Evolutionary conservation across 169 alveolate species (phyloP).

Genomic region (Plasmodium vivax): DNA sequence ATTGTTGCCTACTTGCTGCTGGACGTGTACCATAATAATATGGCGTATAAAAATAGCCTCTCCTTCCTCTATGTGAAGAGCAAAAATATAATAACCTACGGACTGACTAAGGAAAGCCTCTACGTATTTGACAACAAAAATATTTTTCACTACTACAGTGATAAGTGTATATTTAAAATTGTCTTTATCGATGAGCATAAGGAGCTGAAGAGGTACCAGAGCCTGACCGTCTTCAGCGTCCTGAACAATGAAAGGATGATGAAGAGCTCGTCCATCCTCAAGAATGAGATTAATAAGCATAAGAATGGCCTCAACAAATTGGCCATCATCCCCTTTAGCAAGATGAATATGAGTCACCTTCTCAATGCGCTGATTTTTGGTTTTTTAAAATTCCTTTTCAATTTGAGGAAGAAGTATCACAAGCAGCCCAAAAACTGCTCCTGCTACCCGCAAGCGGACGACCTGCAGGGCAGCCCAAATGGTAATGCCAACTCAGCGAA

Average conservation of each 20-base stretch:
- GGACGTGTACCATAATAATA: conserved; percentile 52
- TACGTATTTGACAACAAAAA: conserved; percentile 60
- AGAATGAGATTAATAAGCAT: conserved; percentile 39
- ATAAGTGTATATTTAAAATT: conserved; percentile 52
- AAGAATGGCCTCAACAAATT: conserved; percentile 54
- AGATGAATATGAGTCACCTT: conserved; percentile 47
- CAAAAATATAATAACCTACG: conserved; percentile 50
- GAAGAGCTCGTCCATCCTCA: conserved; percentile 9
- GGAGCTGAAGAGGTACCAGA: neutral
- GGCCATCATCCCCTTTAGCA: conserved; percentile 64
- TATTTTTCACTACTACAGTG: conserved; percentile 64
- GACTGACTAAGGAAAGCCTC: conserved; percentile 17
- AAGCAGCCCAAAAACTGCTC: conserved; percentile 26
- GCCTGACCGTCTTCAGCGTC: conserved; percentile 36
- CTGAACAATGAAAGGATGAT: conserved; percentile 52
- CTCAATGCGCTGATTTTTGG: conserved; percentile 50
- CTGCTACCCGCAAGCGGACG: neutral
- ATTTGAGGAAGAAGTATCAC: conserved; percentile 59
- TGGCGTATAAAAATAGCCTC: conserved; percentile 34
- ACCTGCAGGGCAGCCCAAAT: neutral
- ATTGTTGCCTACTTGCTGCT: conserved; percentile 22
- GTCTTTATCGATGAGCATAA: conserved; percentile 41
- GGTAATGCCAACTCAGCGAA: neutral
- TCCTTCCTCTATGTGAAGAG: conserved; percentile 21
- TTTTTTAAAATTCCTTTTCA: conserved; percentile 50